Conservation (phyloP, 129 eudicot genomes). For the Cynara cardunculus region DNA sequence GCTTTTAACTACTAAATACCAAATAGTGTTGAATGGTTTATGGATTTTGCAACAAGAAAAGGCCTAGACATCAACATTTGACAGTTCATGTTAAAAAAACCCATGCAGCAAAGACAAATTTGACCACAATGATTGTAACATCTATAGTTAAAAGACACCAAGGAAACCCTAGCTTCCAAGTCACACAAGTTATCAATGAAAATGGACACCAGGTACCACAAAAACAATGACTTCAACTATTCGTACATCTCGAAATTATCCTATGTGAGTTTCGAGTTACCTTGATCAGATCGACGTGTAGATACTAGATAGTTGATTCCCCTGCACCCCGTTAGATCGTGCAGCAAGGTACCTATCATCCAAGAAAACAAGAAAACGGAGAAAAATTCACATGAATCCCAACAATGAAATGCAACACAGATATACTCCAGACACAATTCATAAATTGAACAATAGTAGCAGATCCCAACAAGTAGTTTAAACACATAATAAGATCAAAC, state of each 20-base stretch:
- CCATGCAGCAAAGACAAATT: neutral
- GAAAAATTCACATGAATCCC: slow-evolving; percentile 1
- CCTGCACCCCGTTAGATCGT: neutral
- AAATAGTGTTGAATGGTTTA: neutral
- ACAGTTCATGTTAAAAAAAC: neutral
- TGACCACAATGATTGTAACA: neutral
- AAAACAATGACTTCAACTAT: neutral
- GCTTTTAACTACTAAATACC: neutral
- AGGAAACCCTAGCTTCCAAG: neutral
- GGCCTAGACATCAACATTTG: neutral
- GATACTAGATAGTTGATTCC: neutral
- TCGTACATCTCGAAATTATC: neutral
- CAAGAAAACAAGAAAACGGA: neutral
- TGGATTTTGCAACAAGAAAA: neutral
- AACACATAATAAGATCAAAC: neutral
- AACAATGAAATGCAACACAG: slow-evolving; percentile 6
- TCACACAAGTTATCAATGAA: neutral
- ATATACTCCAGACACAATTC: slow-evolving; percentile 1
- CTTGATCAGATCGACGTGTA: neutral
- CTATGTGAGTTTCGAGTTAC: slow-evolving; percentile 4
- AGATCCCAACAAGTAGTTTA: slow-evolving; percentile 12
- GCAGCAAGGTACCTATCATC: slow-evolving; percentile 11
- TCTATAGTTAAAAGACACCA: neutral
- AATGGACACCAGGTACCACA: neutral
- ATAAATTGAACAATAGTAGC: slow-evolving; percentile 4